Conservation (phyloP, 2,329 filamentous ascomycete species). For the Verticillium longisporum region DNA sequence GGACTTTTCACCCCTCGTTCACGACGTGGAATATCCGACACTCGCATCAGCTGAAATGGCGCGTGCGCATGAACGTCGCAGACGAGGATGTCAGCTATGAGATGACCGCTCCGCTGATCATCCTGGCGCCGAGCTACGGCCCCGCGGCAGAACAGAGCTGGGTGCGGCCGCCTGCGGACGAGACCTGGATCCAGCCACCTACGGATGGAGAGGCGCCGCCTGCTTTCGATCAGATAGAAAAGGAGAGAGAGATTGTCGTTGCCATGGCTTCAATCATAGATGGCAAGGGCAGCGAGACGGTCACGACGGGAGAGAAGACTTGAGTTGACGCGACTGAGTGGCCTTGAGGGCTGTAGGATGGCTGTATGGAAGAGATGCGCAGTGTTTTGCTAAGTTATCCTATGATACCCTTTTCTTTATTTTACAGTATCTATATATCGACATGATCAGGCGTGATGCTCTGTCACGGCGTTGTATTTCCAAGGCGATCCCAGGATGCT, state of each 20-base stretch:
- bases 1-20: neutral
- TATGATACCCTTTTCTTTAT: no score
- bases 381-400: no score
- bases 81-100: neutral
- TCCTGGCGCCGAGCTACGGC: neutral
- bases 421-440: no score
- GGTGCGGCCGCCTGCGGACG: neutral
- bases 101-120: neutral
- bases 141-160: neutral
- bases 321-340: no score
- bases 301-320: no score
- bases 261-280: neutral
- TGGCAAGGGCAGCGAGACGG: neutral
- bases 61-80: neutral
- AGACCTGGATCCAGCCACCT: conserved; percentile 3
- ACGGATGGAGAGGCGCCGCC: conserved; percentile 1
- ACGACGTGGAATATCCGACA: conserved; percentile 1
- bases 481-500: no score
- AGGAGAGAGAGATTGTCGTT: neutral
- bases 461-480: no score
- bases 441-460: no score
- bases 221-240: neutral
- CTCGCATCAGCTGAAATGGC: neutral
- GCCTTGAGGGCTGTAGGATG: no score
- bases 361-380: no score